Evolutionary conservation across 768 basidiomycete species (phyloP).

Genomic region (Leucosporidium yakuticum): DNA sequence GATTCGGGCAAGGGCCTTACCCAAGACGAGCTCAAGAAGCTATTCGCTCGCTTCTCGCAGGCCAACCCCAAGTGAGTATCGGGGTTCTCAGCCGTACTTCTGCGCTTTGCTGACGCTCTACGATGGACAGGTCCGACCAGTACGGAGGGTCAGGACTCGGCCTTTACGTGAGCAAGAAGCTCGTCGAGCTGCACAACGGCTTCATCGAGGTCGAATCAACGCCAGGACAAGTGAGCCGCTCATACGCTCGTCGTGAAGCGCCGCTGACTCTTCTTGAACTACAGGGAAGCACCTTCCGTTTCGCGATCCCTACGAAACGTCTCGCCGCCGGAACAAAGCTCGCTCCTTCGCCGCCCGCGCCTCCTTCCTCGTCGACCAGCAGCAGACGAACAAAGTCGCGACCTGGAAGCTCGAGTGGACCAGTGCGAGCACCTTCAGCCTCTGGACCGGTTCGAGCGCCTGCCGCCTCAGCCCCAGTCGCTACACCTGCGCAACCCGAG

Average conservation of each 20-base stretch:
- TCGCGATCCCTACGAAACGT: slow-evolving; percentile 14
- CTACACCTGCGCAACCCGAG: background rate
- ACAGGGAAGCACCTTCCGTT: slow-evolving; percentile 23
- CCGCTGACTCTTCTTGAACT: background rate
- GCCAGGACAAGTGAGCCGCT: background rate
- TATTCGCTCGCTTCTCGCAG: slow-evolving; percentile 28
- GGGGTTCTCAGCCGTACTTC: background rate
- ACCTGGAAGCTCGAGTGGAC: no score
- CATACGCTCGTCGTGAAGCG: no score
- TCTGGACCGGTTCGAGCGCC: background rate
- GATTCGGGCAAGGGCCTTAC: slow-evolving; percentile 25
- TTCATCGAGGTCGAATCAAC: slow-evolving; percentile 23
- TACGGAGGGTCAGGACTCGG: slow-evolving; percentile 26
- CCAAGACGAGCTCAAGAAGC: slow-evolving; percentile 15
- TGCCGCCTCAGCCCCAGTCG: background rate
- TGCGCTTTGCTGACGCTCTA: background rate
- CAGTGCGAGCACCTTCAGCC: background rate
- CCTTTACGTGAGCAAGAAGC: slow-evolving; percentile 31
- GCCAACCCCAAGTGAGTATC: slow-evolving; percentile 22
- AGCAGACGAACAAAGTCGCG: background rate
- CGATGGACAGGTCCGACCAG: background rate
- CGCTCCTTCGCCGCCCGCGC: background rate
- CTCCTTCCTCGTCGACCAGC: background rate
- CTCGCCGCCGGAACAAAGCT: background rate
- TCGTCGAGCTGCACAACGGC: slow-evolving; percentile 32